Evolutionary conservation across 1,284 basidiomycete species (phyloP).

Genomic region (Papiliotrema laurentii): DNA sequence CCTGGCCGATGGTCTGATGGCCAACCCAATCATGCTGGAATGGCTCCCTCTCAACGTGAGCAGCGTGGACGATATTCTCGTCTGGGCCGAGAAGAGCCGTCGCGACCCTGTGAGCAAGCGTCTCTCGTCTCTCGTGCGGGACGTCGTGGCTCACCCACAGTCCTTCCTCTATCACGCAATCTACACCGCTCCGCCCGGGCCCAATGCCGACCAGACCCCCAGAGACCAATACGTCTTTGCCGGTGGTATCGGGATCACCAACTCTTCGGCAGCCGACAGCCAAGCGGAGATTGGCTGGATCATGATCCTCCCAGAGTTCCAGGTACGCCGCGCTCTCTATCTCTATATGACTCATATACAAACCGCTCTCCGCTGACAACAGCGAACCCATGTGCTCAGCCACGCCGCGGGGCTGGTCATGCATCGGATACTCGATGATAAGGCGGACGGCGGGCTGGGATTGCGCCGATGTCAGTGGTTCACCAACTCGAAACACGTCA

Average conservation of each 20-base stretch:
- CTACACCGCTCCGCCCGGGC: slow-evolving; percentile 25
- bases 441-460: slow-evolving; percentile 34
- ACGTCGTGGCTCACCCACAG: neutral
- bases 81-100: slow-evolving; percentile 25
- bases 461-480: slow-evolving; percentile 41
- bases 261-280: slow-evolving; percentile 24
- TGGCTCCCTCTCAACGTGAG: slow-evolving; percentile 20
- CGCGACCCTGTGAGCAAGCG: slow-evolving; percentile 18
- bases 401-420: slow-evolving; percentile 37
- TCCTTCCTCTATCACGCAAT: slow-evolving; percentile 18
- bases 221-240: slow-evolving; percentile 33
- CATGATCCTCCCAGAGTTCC: slow-evolving; percentile 32
- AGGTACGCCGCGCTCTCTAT: slow-evolving; percentile 16
- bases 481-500: slow-evolving; percentile 32
- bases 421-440: slow-evolving; percentile 35
- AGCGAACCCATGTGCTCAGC: slow-evolving; percentile 36
- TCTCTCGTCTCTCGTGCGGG: neutral
- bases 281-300: slow-evolving; percentile 36
- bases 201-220: slow-evolving; percentile 4
- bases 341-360: neutral
- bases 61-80: slow-evolving; percentile 28
- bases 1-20: slow-evolving; percentile 22
- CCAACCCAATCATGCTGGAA: slow-evolving; percentile 22
- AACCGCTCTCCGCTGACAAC: neutral
- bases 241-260: slow-evolving; percentile 30